Evolutionary conservation across 2,329 filamentous ascomycete species (phyloP).

Genomic region (Aspergillus brasiliensis): DNA sequence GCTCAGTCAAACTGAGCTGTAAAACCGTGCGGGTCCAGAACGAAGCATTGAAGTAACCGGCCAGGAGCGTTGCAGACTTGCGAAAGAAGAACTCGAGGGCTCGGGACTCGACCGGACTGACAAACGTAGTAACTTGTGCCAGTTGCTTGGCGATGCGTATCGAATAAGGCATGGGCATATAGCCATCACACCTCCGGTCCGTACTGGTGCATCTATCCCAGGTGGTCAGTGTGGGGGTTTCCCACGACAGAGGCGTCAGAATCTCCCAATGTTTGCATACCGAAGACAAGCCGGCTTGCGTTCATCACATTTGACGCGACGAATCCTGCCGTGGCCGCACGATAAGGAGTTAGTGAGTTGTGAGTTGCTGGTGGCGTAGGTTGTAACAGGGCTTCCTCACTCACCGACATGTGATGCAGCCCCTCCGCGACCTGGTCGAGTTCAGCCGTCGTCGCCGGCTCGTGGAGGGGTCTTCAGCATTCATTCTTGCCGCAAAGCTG

Average conservation of each 20-base stretch:
- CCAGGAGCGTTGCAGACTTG: slow-evolving; percentile 64
- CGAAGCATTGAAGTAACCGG: slow-evolving; percentile 66
- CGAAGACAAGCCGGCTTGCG: slow-evolving; percentile 62
- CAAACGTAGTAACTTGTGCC: slow-evolving; percentile 5
- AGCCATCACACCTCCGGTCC: slow-evolving; percentile 19
- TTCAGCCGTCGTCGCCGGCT: background rate
- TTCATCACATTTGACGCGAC: slow-evolving; percentile 68
- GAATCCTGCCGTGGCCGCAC: slow-evolving; percentile 12
- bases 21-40: slow-evolving; percentile 68
- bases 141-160: background rate
- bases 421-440: slow-evolving; percentile 44
- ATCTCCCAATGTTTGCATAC: slow-evolving; percentile 43
- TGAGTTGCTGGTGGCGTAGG: background rate
- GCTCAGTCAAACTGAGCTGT: slow-evolving; percentile 64
- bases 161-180: slow-evolving; percentile 3
- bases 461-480: background rate
- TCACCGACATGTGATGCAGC: slow-evolving; percentile 70
- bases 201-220: slow-evolving; percentile 14
- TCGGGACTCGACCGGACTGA: slow-evolving; percentile 8
- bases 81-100: slow-evolving; percentile 48
- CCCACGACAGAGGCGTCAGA: slow-evolving; percentile 23
- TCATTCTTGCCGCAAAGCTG: background rate
- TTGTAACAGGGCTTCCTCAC: slow-evolving; percentile 30
- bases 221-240: background rate
- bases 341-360: background rate